These are phyloP conservation scores for Malassezia obtusa DNA, from an alignment of 1,284 basidiomycete species.

Conservation along the genomic window DNA sequence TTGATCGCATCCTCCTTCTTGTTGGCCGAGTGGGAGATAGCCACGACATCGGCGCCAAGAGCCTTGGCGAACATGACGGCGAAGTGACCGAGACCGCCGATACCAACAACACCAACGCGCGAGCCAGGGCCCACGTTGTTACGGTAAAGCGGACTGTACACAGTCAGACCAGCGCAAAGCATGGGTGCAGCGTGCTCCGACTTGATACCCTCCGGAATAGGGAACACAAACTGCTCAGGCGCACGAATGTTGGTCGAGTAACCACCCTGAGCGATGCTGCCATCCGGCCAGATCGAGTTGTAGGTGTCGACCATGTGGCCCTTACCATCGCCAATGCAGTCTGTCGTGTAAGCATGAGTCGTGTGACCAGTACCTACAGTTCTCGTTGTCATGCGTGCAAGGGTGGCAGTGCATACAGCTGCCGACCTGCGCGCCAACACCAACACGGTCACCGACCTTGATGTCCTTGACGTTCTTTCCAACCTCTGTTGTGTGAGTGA, in stretches of 20 bases:
- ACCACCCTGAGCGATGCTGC: constrained; percentile 55
- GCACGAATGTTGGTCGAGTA: constrained; percentile 61
- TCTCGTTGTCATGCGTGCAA: constrained; percentile 51
- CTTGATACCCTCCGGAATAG: constrained; percentile 58
- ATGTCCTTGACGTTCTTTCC: constrained; percentile 54
- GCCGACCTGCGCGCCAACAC: constrained; percentile 58
- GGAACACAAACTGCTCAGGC: constrained; percentile 62
- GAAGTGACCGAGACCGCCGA: constrained; percentile 45
- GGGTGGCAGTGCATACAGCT: constrained; percentile 52
- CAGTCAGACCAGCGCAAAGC: constrained; percentile 60
- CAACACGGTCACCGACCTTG: constrained; percentile 59
- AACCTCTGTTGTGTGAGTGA: constrained; percentile 23
- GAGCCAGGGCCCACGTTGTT: constrained; percentile 59
- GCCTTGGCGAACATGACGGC: constrained; percentile 57
- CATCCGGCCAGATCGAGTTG: constrained; percentile 54
- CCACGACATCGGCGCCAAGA: constrained; percentile 58
- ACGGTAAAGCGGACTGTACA: constrained; percentile 59
- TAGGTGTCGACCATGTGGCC: constrained; percentile 47
- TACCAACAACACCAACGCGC: constrained; percentile 60
- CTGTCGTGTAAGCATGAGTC: constrained; percentile 2
- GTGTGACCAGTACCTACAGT: constrained; percentile 13
- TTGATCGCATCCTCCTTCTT: constrained; percentile 61
- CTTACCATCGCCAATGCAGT: constrained; percentile 31
- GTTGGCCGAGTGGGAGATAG: constrained; percentile 58
- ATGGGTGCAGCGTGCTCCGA: constrained; percentile 54